phyloP scores from a whole-genome alignment of 78 protist species.

The Cavenderia fasciculata region DNA sequence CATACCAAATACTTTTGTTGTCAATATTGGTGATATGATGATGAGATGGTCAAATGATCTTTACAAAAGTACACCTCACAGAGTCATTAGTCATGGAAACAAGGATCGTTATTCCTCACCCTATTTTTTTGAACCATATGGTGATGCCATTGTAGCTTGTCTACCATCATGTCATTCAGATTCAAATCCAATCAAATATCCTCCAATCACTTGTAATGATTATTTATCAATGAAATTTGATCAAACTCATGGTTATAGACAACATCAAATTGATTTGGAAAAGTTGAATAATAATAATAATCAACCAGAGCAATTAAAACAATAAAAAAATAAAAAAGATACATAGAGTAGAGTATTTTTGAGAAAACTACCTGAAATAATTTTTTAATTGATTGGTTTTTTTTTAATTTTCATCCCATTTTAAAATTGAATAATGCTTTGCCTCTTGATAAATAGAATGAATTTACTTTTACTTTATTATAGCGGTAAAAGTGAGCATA shows the following conservation, averaged over 20 bases:
- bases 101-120: background rate
- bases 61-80: slow-evolving; percentile 9
- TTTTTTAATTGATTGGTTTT: too few species aligned
- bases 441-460: too few species aligned
- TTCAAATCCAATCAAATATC: background rate
- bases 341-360: too few species aligned
- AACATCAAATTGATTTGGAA: too few species aligned
- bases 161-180: slow-evolving; percentile 1
- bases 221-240: background rate
- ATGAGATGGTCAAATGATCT: slow-evolving; percentile 27
- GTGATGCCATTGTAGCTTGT: background rate
- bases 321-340: too few species aligned
- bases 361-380: too few species aligned
- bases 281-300: too few species aligned
- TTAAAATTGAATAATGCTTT: too few species aligned
- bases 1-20: slow-evolving; percentile 15
- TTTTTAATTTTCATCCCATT: too few species aligned
- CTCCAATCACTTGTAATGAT: background rate
- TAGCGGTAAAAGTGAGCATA: too few species aligned
- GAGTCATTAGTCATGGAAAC: slow-evolving; percentile 1
- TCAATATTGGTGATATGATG: slow-evolving; percentile 54
- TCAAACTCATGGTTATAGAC: background rate
- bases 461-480: too few species aligned
- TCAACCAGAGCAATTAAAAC: too few species aligned
- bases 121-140: slow-evolving; percentile 37